Evolutionary conservation across 1,284 basidiomycete species (phyloP), one percentile per base, ranked within the genome.

Genomic region (Cronartium ribicola): DNA sequence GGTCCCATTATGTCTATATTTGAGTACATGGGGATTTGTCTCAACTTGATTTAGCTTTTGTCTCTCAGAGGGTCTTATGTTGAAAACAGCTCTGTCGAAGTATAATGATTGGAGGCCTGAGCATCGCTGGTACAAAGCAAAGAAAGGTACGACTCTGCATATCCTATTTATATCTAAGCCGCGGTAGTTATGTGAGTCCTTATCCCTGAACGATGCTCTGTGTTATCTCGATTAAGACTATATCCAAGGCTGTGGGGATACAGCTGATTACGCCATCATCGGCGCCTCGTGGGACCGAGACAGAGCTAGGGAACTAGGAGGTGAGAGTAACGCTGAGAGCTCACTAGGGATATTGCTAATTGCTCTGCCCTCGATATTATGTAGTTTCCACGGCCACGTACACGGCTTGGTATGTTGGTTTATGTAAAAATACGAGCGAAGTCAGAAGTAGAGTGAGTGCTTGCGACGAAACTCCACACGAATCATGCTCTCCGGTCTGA

Each of bases 201-300:
- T 14, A 41, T 43, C 17, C 40, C 37, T 37, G n/a, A 39, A 29
- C 3, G 20, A 46, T 17, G 57, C 22, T 43, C 22, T 66, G 17
- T 39, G 29, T 59, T 70, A 84, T 83, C 67, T 84, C 66, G 89
- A 90, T 83, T 87, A 85, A 79, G 92, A 94, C 79, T 94, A 93
- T 77, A 90, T 95, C 48, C 86, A 87, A 0, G 88, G 88, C 0
- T 84, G 89, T 60, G 91, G 91, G n/a, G 92, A 95, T 80, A 85
- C 86, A 11, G 79, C 92, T 13, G 91, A 94, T 80, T 84, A 94
- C 65, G 87, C 88, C 0, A 79, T 93, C 22, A 80, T 94, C 36
- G 92, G 87, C 0, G 90, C 88, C 13, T 83, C 85, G 0, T 92
- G 90, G 90, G 88, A 91, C 76, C 88, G 87, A 77, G 85, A 89